These are phyloP conservation scores for Pseudonitzschia multistriata DNA, from an alignment of 108 stramenopile genomes.

Conservation along the genomic window DNA sequence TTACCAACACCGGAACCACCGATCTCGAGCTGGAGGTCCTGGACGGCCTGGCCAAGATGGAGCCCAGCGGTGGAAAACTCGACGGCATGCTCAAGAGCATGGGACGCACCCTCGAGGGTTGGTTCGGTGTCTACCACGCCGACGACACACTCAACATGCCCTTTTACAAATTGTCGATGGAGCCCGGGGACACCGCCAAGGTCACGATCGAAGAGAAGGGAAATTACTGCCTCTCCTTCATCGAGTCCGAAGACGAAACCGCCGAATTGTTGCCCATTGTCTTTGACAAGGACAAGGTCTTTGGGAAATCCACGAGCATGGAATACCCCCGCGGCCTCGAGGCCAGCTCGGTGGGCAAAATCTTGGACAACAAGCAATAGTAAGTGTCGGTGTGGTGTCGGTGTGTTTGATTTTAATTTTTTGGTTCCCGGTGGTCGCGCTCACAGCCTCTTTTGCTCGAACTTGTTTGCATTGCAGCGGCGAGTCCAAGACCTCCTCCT, in stretches of 20 bases:
- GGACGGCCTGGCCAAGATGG: conserved; percentile 90
- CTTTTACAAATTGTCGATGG: conserved; percentile 90
- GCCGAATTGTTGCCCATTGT: conserved; percentile 81
- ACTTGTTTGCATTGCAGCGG: conserved; percentile 29
- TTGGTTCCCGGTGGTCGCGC: neutral
- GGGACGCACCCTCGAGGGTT: conserved; percentile 95
- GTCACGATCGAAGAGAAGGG: conserved; percentile 88
- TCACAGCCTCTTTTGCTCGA: neutral
- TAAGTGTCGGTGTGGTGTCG: no score
- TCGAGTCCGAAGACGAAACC: conserved; percentile 55
- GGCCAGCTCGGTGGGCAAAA: conserved; percentile 57
- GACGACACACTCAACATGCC: conserved; percentile 80
- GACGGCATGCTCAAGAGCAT: conserved; percentile 86
- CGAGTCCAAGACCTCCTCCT: conserved; percentile 89
- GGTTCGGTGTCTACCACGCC: conserved; percentile 94
- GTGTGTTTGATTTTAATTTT: neutral
- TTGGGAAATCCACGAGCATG: conserved; percentile 80
- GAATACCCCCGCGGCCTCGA: conserved; percentile 60
- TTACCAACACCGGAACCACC: conserved; percentile 74
- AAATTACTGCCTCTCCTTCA: conserved; percentile 87
- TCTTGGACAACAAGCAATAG: conserved; percentile 74
- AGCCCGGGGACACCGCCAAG: conserved; percentile 81
- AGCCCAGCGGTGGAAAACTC: conserved; percentile 80
- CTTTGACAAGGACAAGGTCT: conserved; percentile 88
- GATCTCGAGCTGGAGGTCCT: conserved; percentile 70